Percentiles rank a stretch among this genome's conserved stretches.
These are phyloP conservation scores for Whalleya microplaca DNA, from an alignment of 2,329 filamentous ascomycete genomes.

Conservation along the genomic window DNA sequence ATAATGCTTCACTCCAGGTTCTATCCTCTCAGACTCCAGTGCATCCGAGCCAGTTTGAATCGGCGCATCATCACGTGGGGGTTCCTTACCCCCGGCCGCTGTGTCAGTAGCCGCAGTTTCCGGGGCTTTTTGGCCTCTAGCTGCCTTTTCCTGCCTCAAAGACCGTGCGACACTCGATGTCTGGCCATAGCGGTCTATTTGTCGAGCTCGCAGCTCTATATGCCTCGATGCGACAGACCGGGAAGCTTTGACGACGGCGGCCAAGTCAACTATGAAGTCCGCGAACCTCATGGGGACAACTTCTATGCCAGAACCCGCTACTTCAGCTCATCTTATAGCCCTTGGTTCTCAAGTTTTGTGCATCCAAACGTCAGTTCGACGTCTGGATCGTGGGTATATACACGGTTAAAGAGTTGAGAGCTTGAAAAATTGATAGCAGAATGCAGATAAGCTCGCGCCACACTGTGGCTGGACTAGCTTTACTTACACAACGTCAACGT, in stretches of 20 bases:
- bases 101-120: background rate
- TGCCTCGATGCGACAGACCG: constrained; percentile 68
- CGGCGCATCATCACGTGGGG: constrained; percentile 2
- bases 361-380: background rate
- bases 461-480: constrained; percentile 29
- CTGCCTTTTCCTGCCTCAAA: constrained; percentile 32
- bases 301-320: constrained; percentile 17
- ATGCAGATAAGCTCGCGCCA: constrained; percentile 28
- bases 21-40: background rate
- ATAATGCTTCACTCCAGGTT: background rate
- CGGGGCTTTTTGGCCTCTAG: background rate
- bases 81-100: constrained; percentile 7
- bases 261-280: constrained; percentile 70
- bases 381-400: constrained; percentile 9
- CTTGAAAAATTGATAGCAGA: constrained; percentile 22
- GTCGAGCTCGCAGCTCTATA: constrained; percentile 58
- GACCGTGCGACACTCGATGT: constrained; percentile 48
- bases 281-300: constrained; percentile 58
- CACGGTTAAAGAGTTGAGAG: background rate
- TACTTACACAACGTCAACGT: background rate
- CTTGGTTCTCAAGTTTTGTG: constrained; percentile 3
- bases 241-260: constrained; percentile 71
- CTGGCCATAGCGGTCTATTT: constrained; percentile 55
- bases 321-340: constrained; percentile 21
- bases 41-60: constrained; percentile 4